Evolutionary conservation across 2,329 filamentous ascomycete species (phyloP), one percentile per base, ranked within the genome.

Genomic region (Phialophora verrucosa): DNA sequence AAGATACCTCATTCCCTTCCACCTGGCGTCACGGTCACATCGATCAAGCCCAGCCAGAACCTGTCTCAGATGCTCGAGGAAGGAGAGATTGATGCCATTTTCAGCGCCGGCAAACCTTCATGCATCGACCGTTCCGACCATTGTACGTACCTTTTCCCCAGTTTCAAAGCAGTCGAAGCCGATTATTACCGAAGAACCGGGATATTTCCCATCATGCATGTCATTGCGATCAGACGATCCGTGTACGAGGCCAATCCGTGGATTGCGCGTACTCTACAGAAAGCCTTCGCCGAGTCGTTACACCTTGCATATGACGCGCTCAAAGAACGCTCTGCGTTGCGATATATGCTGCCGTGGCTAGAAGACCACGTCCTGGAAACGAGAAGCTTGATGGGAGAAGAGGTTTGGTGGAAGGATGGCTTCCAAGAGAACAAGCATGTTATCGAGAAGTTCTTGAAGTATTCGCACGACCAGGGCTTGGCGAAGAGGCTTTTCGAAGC

Each of bases 1-100:
- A 69, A 73, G 3, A 71, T 70, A 2, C 59, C 72, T 4, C 73
- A 78, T 63, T 74, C 74, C 6, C 74, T 76, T 59, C 74, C 76
- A 2, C 62, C 63, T 0, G 60, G 70, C n/a, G 42, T 63, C 38
- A 23, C 29, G 20, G 54, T 63, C 4, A 63, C 11, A 6, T 20
- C 20, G 17, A 63, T 63, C 53, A 14, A 63, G 31, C 25, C 51
- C 5, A 53, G 61, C 12, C 62, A 71, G 38, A 67, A 66, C 42
- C 56, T 71, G 4, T 69, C 67, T 2, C 38, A 71, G 35, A 68
- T 72, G 67, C 67, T 72, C 6, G 70, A 59, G 6, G 54, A 69
- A 35, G 70, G 68, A 8, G 67, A 69, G 58, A 65, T 73, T 55
- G 63, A 69, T 32, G 71, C 73, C 38, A 68, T 70, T 56, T 69